Evolutionary conservation across 83 land plant species (phyloP), one percentile per base, ranked within the genome.

Genomic region (Diphasiastrum complanatum): DNA sequence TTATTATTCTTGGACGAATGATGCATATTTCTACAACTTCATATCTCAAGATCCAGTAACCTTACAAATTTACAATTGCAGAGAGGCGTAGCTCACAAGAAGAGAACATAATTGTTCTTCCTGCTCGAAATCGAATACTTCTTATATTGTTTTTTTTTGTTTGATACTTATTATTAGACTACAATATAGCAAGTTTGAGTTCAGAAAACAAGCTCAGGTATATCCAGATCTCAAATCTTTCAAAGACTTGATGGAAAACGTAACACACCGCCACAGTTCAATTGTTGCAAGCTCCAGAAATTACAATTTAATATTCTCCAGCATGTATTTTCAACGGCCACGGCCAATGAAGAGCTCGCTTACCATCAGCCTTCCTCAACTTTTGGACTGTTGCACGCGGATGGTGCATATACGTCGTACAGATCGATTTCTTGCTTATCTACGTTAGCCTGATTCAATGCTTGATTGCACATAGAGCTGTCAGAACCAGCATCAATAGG

Each of bases 391-490:
- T 55, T 62, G 64, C 71, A 57, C 31, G 54, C 38, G 25, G n/a
- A n/a, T n/a, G 47, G 68, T 8, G 47, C 55, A 33, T 74, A 78
- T 14, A 78, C 55, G 38, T 65, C 61, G 31, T 78, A 74, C 33
- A 45, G 10, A 51, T 78, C 46, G 50, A 78, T 62, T 4, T 60
- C 51, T 1, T 50, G 41, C 51, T 74, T 61, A 49, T 68, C 73
- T 11, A 31, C 40, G 25, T 24, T 1, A 20, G 68, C 51, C 22
- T 66, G 0, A 0, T 12, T 5, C 4, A 34, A 2, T 18, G 69
- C 68, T 5, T 23, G 23, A 0, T n/a, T 33, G 43, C 81, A 78
- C 18, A 25, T 0, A 1, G 36, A 30, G 22, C 56, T 65, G 5
- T 49, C 27, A 10, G 35, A 33, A 4, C 25, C 35, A 27, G 35